phyloP scores from a whole-genome alignment of 2,329 filamentous ascomycete species.

The Ceratocystis colombiana region DNA sequence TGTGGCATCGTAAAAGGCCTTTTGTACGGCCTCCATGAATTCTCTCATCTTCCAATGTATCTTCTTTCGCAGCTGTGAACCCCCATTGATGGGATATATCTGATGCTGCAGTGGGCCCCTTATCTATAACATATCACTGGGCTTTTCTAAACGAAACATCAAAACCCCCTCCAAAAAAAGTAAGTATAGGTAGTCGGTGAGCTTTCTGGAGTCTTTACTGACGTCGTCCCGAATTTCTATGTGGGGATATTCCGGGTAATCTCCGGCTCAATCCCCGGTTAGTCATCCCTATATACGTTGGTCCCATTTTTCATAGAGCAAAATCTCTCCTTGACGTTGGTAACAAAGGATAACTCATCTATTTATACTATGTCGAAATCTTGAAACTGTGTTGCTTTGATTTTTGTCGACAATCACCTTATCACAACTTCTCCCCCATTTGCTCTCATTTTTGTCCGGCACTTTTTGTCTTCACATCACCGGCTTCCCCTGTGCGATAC shows the following conservation, averaged over 20 bases:
- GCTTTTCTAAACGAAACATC: neutral
- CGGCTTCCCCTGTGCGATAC: neutral
- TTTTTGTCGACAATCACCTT: neutral
- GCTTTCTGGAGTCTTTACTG: neutral
- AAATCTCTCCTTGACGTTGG: too few relatives aligned
- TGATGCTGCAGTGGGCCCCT: neutral
- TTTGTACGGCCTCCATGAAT: slow-evolving; percentile 95
- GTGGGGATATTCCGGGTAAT: neutral
- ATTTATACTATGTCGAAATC: neutral
- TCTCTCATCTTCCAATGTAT: slow-evolving; percentile 57
- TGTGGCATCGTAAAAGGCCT: slow-evolving; percentile 76
- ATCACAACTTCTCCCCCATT: neutral
- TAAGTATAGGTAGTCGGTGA: neutral
- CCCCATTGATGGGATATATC: neutral
- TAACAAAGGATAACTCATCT: neutral
- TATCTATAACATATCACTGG: slow-evolving; percentile 1
- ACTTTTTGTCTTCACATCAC: neutral
- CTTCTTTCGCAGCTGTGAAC: slow-evolving; percentile 26
- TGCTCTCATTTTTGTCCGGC: neutral
- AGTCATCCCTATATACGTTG: neutral
- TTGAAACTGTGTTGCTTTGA: neutral
- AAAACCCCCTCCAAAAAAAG: neutral
- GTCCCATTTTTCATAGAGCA: neutral
- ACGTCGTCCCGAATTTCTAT: neutral
- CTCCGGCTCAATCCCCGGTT: neutral